phyloP scores from a whole-genome alignment of 2,329 filamentous ascomycete species.

The Neofusicoccum umdonicola region DNA sequence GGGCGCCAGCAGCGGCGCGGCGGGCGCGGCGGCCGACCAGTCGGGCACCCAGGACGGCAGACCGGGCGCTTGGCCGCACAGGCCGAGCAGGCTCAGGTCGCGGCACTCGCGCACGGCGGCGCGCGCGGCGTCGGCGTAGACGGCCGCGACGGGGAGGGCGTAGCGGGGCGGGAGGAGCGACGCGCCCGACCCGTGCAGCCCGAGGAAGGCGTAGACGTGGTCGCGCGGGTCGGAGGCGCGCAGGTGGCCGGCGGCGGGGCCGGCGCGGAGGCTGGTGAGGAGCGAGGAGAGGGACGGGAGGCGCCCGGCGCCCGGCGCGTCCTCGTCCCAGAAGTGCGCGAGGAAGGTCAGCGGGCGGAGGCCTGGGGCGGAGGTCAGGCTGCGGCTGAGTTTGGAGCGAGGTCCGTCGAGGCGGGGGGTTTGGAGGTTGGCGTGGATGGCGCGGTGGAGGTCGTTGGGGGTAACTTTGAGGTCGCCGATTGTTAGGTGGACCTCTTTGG shows the following conservation, averaged over 20 bases:
- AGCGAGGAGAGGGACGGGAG: not conserved
- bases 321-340: not conserved
- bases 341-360: not conserved
- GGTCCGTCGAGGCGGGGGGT: not conserved
- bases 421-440: not conserved
- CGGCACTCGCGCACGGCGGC: not conserved
- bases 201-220: not conserved
- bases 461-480: not conserved
- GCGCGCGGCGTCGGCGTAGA: not conserved
- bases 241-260: not conserved
- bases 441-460: not conserved
- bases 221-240: not conserved
- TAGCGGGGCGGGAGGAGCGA: not conserved
- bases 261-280: not conserved
- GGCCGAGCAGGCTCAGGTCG: not conserved
- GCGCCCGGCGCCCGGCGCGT: not conserved
- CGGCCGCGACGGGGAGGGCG: not conserved
- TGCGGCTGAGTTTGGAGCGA: too few relatives aligned
- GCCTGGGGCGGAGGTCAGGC: not conserved
- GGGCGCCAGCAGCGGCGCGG: not conserved
- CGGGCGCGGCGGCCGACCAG: not conserved
- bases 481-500: slow-evolving; percentile 4
- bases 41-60: slow-evolving; percentile 5
- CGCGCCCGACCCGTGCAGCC: too few relatives aligned
- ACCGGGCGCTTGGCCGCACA: not conserved